These are phyloP conservation scores for Leishmania amazonensis DNA, from an alignment of 208 protist genomes.

Conservation along the genomic window DNA sequence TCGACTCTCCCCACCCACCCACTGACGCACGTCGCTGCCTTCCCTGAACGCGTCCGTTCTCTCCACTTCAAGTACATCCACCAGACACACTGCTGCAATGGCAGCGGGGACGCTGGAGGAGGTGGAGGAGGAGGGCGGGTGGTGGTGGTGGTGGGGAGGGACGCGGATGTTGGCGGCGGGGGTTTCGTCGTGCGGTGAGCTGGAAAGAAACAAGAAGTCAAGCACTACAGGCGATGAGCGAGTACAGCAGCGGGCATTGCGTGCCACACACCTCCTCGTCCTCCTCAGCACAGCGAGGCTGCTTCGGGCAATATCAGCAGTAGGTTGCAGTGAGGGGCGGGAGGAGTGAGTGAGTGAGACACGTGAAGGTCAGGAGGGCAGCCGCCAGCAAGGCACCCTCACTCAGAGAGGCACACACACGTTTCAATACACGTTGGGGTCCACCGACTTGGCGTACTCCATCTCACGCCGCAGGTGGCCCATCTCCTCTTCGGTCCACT, in stretches of 20 bases:
- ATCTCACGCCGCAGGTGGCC: constrained; percentile 65
- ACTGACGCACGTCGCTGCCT: neutral
- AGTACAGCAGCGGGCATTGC: neutral
- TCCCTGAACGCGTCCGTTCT: neutral
- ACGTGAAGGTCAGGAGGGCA: neutral
- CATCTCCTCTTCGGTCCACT: constrained; percentile 79
- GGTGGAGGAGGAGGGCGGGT: neutral
- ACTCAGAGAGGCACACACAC: neutral
- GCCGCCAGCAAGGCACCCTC: neutral
- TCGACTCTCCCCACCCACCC: neutral
- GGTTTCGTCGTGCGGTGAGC: neutral
- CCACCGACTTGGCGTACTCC: constrained; percentile 67
- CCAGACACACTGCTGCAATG: neutral
- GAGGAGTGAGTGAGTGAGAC: neutral
- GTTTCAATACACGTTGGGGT: constrained; percentile 54
- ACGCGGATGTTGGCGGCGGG: neutral
- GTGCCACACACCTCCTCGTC: neutral
- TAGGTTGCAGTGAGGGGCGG: neutral
- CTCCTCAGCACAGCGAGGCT: neutral
- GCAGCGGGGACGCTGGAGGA: neutral
- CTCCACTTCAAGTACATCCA: neutral
- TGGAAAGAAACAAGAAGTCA: neutral
- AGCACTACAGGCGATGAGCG: neutral
- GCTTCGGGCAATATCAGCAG: neutral
- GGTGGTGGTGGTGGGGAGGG: too few relatives aligned